Percentiles rank a stretch among this genome's conserved stretches.
These are phyloP conservation scores for Phytomonas sp. DNA, from an alignment of 208 protist genomes.

Conservation along the genomic window DNA sequence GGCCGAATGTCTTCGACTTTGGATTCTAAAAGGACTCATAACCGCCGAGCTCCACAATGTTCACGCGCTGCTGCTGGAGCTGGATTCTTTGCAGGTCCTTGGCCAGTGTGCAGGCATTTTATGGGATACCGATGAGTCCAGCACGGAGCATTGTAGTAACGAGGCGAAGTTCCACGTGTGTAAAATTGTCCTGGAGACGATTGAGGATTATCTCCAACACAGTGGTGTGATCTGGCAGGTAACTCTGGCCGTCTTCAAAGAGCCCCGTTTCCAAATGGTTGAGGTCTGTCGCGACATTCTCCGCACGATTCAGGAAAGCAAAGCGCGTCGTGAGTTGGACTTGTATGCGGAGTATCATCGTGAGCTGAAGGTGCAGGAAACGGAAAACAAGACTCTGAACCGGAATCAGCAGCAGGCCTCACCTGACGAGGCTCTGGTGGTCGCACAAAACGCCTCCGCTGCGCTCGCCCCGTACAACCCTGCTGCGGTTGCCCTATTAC, in stretches of 20 bases:
- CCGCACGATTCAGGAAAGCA: background rate
- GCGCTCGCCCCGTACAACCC: background rate
- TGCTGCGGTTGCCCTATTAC: background rate
- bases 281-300: background rate
- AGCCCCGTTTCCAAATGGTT: background rate
- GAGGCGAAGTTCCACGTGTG: constrained; percentile 71
- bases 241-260: constrained; percentile 46
- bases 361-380: background rate
- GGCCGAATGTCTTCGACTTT: constrained; percentile 70
- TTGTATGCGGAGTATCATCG: background rate
- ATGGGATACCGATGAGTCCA: constrained; percentile 28
- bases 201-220: constrained; percentile 83
- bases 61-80: constrained; percentile 59
- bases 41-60: constrained; percentile 57
- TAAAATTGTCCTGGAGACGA: constrained; percentile 76
- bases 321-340: background rate
- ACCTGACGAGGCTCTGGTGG: background rate
- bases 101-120: constrained; percentile 64
- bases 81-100: constrained; percentile 61
- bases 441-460: background rate
- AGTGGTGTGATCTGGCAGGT: constrained; percentile 77
- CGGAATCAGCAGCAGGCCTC: background rate
- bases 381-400: background rate
- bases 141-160: constrained; percentile 13
- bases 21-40: constrained; percentile 70